Evolutionary conservation across 306 rosid genomes (phyloP).

Genomic region (Macrotyloma uniflorum): DNA sequence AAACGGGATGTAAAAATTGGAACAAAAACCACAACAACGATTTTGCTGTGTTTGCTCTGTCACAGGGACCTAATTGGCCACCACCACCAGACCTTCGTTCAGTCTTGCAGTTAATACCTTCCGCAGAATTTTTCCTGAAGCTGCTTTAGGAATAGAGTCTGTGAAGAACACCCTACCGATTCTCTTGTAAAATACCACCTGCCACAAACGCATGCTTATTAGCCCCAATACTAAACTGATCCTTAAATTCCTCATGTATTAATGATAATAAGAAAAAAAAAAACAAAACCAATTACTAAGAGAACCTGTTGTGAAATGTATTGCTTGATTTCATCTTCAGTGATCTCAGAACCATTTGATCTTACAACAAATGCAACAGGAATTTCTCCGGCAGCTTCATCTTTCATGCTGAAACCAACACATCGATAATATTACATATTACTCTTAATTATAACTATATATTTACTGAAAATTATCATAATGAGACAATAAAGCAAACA

Average conservation of each 20-base stretch:
- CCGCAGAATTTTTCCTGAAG: constrained; percentile 82
- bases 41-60: not conserved
- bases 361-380: constrained; percentile 87
- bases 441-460: too few relatives aligned
- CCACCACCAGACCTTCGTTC: constrained; percentile 35
- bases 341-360: constrained; percentile 63
- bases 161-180: constrained; percentile 67
- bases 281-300: too few relatives aligned
- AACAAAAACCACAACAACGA: not conserved
- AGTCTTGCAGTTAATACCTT: constrained; percentile 64
- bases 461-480: not conserved
- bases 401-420: constrained; percentile 63
- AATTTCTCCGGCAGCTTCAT: constrained; percentile 84
- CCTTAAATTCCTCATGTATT: too few relatives aligned
- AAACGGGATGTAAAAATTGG: not conserved
- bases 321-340: constrained; percentile 73
- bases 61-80: constrained; percentile 39
- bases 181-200: constrained; percentile 90
- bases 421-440: not conserved
- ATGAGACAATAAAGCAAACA: not conserved
- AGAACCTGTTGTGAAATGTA: constrained; percentile 78
- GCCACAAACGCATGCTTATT: not conserved
- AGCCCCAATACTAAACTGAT: too few relatives aligned
- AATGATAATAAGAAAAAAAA: too few relatives aligned
- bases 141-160: constrained; percentile 73